Base-by-base conservation (phyloP, 768 basidiomycete genomes). In the Phaeotremella skinneri region DNA sequence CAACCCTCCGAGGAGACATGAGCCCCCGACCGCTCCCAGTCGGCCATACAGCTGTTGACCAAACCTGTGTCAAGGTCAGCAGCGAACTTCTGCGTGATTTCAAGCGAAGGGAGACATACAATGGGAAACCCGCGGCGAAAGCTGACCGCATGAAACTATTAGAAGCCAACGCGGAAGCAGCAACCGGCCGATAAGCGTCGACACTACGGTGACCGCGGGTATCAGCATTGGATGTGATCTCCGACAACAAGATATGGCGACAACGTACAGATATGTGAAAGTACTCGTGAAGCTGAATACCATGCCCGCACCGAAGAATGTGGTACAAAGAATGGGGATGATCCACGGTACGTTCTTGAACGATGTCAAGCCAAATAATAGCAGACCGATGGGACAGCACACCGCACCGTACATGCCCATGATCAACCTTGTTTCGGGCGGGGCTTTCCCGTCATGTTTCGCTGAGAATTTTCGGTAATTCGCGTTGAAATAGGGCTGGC, bases 341-440 rank as follows among this genome's bases (percentile, higher is more conserved):
- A 80, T 80, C 81, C 81, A 82, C 56, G 80, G 81, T 0, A 84
- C 80, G 6, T 69, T 67, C 2, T 66, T 59, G 70, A 82, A 81
- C 2, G 81, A 82, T 1, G 83, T 84, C 62, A 83, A 83, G 2
- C 83, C 84, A 52, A 85, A 80, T 75, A 81, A 81, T 72, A 83
- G 83, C 1, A 85, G 77, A 17, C 81, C 81, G 42, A 87, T 62
- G 1, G 88, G 86, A 6, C 84, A 83, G 11, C 85, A 79, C 20
- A 89, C 72, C 1, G 80, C 87, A n/a, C 87, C 89, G 2, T 82
- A 76, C 76, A 87, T 81, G 4, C 85, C 87, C 80, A 86, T 84
- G 52, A 84, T 68, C 2, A 90, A 82, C 7, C 83, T 80, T 9
- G 81, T 79, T 75, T 90, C 88, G 0, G 87, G 85, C 0, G 87